Percentiles rank a stretch among this genome's conserved stretches.
phyloP scores from a whole-genome alignment of 768 basidiomycete species.

The Pleurotus tuoliensis region DNA sequence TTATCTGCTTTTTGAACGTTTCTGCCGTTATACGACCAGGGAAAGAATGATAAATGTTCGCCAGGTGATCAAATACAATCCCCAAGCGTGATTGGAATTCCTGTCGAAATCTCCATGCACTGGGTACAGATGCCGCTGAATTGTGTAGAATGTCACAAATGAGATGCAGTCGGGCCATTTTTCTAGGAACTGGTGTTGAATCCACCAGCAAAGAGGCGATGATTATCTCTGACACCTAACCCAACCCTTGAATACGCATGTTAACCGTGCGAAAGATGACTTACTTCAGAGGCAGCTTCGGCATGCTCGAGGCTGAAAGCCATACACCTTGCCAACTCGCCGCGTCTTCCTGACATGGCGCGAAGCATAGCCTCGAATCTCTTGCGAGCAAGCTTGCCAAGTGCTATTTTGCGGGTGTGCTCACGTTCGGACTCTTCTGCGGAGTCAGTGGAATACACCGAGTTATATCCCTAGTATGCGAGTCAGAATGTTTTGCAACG shows the following conservation, averaged over 20 bases:
- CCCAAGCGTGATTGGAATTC: slow-evolving; percentile 90
- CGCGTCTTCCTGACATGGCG: slow-evolving; percentile 78
- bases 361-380: slow-evolving; percentile 92
- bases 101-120: slow-evolving; percentile 96
- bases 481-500: slow-evolving; percentile 5
- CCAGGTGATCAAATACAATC: slow-evolving; percentile 94
- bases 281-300: slow-evolving; percentile 90
- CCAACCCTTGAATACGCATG: neutral
- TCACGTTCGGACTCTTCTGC: slow-evolving; percentile 93
- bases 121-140: slow-evolving; percentile 88
- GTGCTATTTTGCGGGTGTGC: slow-evolving; percentile 64
- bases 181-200: slow-evolving; percentile 94
- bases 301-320: slow-evolving; percentile 96
- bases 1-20: slow-evolving; percentile 91
- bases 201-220: slow-evolving; percentile 85
- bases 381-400: slow-evolving; percentile 76
- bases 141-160: slow-evolving; percentile 99
- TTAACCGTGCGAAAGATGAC: slow-evolving; percentile 10
- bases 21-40: slow-evolving; percentile 96
- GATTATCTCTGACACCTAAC: slow-evolving; percentile 85
- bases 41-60: slow-evolving; percentile 92
- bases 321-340: slow-evolving; percentile 94
- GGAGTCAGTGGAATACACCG: slow-evolving; percentile 88
- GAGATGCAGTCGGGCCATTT: slow-evolving; percentile 90
- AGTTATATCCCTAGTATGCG: slow-evolving; percentile 69